Percentiles rank a stretch among this genome's conserved stretches.
phyloP scores from a whole-genome alignment of 2,329 filamentous ascomycete genomes.

The Aureobasidium sp. region DNA sequence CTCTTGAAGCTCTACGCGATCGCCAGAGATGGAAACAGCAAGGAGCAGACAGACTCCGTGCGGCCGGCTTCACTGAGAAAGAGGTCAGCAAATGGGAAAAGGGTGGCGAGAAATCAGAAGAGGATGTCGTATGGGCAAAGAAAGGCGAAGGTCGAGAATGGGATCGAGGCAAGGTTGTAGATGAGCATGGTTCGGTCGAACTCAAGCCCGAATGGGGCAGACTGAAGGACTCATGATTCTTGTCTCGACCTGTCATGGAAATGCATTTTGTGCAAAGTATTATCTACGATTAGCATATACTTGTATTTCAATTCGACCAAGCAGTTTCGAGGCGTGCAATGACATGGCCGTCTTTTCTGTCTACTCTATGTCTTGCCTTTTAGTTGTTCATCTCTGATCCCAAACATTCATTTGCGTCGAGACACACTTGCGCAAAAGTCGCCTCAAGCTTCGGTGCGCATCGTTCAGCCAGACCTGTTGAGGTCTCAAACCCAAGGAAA shows the following conservation, averaged over 20 bases:
- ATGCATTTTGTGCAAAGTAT: background rate
- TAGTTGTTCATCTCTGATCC: background rate
- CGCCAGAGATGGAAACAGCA: constrained; percentile 68
- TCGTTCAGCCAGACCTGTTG: background rate
- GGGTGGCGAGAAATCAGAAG: constrained; percentile 50
- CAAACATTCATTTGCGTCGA: background rate
- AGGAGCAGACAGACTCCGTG: constrained; percentile 65
- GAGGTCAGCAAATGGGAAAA: constrained; percentile 66
- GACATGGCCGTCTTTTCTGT: background rate
- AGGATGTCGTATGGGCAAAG: constrained; percentile 33
- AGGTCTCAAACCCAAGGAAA: background rate
- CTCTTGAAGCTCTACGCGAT: constrained; percentile 69
- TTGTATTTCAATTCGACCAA: background rate
- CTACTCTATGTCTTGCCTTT: constrained; percentile 1
- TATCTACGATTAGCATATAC: background rate
- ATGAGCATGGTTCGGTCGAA: constrained; percentile 33
- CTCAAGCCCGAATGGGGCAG: constrained; percentile 11
- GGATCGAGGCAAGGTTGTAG: constrained; percentile 58
- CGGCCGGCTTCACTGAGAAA: constrained; percentile 69
- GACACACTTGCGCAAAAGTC: background rate
- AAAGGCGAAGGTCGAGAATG: constrained; percentile 52
- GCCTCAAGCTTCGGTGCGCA: background rate
- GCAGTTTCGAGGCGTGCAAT: background rate
- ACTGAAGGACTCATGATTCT: constrained; percentile 8
- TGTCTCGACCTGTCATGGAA: background rate